A percentile compares a stretch with the other conserved stretches of the same genome.
Evolutionary conservation across 1,284 basidiomycete genomes (phyloP).

Genomic region (Ustilago curta): DNA sequence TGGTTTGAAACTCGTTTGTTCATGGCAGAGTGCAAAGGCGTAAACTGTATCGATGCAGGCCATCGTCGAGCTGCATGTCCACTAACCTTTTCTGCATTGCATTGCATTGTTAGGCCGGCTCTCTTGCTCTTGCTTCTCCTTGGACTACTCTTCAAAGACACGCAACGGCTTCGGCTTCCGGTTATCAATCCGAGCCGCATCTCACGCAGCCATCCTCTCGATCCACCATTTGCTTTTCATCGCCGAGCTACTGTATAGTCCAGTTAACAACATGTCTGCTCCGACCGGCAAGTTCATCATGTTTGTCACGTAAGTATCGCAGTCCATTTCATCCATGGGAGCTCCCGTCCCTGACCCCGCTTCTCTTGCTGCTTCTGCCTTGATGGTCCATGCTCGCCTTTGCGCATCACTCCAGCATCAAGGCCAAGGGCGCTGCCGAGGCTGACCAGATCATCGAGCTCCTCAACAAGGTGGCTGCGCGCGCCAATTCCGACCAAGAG

Average conservation of each 20-base stretch:
- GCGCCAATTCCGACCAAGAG: conserved; percentile 50
- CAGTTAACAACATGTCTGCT: conserved; percentile 29
- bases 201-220: not conserved
- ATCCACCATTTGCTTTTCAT: not conserved
- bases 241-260: not conserved
- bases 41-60: not conserved
- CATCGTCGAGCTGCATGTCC: conserved; percentile 15
- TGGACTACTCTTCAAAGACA: conserved; percentile 2
- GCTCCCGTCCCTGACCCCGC: not conserved
- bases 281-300: conserved; percentile 48
- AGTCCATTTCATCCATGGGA: not conserved
- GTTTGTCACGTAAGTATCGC: conserved; percentile 40
- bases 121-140: not conserved
- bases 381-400: not conserved
- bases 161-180: conserved; percentile 11
- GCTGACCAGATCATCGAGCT: conserved; percentile 43
- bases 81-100: no score
- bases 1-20: not conserved
- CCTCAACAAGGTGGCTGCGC: conserved; percentile 40
- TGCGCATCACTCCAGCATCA: conserved; percentile 18
- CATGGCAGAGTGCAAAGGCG: not conserved
- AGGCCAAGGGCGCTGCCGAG: conserved; percentile 44
- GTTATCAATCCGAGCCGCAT: conserved; percentile 6
- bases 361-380: no score
- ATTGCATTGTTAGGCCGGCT: conserved; percentile 7